These are phyloP conservation scores for Chlorella sorokiniana DNA, from an alignment of 139 green algal genomes.

Conservation along the genomic window DNA sequence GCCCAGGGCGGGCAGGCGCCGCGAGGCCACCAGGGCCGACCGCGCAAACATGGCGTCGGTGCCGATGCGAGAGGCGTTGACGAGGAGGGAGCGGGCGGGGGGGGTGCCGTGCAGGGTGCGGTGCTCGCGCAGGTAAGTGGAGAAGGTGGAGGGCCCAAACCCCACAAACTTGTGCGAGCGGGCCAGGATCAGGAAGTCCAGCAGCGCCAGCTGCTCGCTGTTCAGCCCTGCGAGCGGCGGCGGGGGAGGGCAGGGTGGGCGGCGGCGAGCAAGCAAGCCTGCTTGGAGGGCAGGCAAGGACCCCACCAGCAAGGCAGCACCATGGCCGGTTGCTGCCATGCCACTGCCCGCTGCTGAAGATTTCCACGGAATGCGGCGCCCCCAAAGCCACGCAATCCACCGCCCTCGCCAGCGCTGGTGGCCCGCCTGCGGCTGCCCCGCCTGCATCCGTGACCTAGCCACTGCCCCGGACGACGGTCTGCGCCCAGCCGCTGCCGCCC, in stretches of 20 bases:
- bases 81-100: conserved; percentile 50
- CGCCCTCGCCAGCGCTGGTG: too few relatives aligned
- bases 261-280: neutral
- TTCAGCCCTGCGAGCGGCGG: conserved; percentile 45
- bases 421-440: too few relatives aligned
- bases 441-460: neutral
- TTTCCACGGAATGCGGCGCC: too few relatives aligned
- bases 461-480: neutral
- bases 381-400: too few relatives aligned
- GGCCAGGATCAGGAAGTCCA: conserved; percentile 75
- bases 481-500: too few relatives aligned
- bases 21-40: neutral
- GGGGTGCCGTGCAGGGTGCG: conserved; percentile 49
- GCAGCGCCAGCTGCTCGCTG: conserved; percentile 71
- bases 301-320: neutral
- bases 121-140: conserved; percentile 65
- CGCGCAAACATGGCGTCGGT: conserved; percentile 63
- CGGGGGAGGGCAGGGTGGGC: neutral
- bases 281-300: neutral
- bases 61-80: conserved; percentile 66
- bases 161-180: conserved; percentile 64
- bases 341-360: too few relatives aligned
- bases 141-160: conserved; percentile 73
- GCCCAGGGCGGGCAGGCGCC: neutral
- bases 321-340: too few relatives aligned